A percentile compares a stretch with the other conserved stretches of the same genome.
These are phyloP conservation scores for Hyphopichia fennica DNA, from an alignment of 1,139 yeast genomes.

Conservation along the genomic window DNA sequence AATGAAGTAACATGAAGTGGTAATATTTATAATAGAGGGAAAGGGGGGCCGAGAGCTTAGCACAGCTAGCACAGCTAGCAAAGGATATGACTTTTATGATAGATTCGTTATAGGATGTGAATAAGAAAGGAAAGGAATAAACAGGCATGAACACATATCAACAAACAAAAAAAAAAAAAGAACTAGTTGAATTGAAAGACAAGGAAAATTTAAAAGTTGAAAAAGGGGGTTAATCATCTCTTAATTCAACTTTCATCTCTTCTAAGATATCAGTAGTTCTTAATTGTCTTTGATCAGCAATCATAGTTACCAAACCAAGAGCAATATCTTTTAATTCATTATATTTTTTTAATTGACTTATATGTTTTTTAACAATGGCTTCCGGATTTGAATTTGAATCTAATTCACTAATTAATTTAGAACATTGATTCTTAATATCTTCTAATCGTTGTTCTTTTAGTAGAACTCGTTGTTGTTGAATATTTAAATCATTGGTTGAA, in stretches of 20 bases:
- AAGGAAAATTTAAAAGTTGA: too few species aligned
- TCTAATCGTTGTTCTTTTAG: slow-evolving; percentile 27
- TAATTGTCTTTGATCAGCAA: slow-evolving; percentile 49
- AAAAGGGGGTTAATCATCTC: slow-evolving; percentile 9
- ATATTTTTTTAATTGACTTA: slow-evolving; percentile 42
- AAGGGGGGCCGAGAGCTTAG: too few species aligned
- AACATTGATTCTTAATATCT: slow-evolving; percentile 38
- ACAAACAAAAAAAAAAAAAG: too few species aligned
- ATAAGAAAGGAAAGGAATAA: too few species aligned
- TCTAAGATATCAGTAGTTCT: slow-evolving; percentile 42
- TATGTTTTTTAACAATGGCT: slow-evolving; percentile 43
- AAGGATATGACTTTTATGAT: too few species aligned
- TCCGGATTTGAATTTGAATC: slow-evolving; percentile 31
- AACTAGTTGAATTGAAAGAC: too few species aligned
- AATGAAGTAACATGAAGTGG: too few species aligned
- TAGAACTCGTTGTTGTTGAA: slow-evolving; percentile 11
- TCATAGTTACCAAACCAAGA: slow-evolving; percentile 47
- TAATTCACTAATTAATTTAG: slow-evolving; percentile 34
- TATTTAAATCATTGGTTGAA: slow-evolving; percentile 2
- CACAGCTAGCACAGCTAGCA: too few species aligned
- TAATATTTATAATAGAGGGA: too few species aligned
- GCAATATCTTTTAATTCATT: slow-evolving; percentile 54
- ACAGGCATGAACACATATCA: too few species aligned
- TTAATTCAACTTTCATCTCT: slow-evolving; percentile 28
- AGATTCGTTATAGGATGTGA: too few species aligned